These are phyloP conservation scores for Jackrogersella minutella DNA, from an alignment of 495 filamentous ascomycete species.

Conservation along the genomic window DNA sequence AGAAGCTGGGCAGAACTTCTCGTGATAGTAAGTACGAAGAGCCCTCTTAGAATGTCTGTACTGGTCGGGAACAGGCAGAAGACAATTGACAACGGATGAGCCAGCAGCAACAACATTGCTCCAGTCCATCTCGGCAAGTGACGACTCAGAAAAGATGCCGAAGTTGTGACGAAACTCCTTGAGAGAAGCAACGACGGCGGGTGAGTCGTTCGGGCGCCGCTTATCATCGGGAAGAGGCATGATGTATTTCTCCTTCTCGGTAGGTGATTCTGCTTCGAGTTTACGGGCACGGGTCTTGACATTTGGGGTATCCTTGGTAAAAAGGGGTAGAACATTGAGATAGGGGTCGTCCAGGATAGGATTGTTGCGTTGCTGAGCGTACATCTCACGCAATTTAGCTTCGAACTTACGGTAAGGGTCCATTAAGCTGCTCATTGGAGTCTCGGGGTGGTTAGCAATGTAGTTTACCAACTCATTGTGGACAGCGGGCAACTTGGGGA, in stretches of 20 bases:
- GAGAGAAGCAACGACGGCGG: constrained; percentile 68
- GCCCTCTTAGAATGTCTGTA: constrained; percentile 69
- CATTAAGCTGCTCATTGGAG: constrained; percentile 64
- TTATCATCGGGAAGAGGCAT: constrained; percentile 68
- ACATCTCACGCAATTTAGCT: constrained; percentile 70
- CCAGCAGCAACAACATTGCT: constrained; percentile 79
- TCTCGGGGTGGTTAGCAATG: constrained; percentile 59
- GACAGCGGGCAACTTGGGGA: constrained; percentile 56
- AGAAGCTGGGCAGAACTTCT: constrained; percentile 78
- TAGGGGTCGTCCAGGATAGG: constrained; percentile 63
- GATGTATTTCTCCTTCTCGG: constrained; percentile 72
- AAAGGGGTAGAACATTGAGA: constrained; percentile 76
- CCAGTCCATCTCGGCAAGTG: constrained; percentile 72
- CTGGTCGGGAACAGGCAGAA: constrained; percentile 73
- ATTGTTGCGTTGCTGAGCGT: constrained; percentile 72
- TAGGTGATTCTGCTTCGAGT: constrained; percentile 63
- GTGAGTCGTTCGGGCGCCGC: constrained; percentile 66
- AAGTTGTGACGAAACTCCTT: constrained; percentile 80
- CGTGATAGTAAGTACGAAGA: constrained; percentile 78
- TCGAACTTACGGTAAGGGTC: constrained; percentile 76
- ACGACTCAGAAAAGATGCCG: constrained; percentile 75
- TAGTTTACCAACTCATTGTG: constrained; percentile 55
- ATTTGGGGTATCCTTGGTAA: constrained; percentile 61
- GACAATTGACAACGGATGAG: constrained; percentile 75
- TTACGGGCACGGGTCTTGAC: constrained; percentile 71